Conservation (phyloP, 176 grass and related monocot species). For the Eleusine coracana region DNA sequence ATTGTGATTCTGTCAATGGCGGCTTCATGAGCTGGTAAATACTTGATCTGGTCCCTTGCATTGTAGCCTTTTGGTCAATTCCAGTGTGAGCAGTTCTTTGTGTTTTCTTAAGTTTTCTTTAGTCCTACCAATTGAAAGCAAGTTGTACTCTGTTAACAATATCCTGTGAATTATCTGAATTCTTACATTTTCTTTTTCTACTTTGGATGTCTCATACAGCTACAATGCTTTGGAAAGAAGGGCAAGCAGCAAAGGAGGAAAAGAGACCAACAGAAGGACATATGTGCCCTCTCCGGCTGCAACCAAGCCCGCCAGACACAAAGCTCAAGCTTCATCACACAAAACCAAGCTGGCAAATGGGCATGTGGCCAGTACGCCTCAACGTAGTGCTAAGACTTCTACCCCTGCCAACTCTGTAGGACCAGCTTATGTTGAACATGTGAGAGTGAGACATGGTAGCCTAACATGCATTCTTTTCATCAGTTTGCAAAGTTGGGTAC, state of each 20-base stretch:
- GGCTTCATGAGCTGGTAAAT: no score
- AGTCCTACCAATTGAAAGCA: background rate
- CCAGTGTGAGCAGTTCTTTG: background rate
- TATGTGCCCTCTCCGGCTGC: conserved; percentile 52
- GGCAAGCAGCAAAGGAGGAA: conserved; percentile 84
- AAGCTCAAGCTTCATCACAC: conserved; percentile 54
- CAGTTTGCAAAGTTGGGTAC: background rate
- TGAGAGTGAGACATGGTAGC: conserved; percentile 15
- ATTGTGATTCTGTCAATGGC: no score
- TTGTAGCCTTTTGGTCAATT: background rate
- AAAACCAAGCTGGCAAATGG: conserved; percentile 44
- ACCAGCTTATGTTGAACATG: conserved; percentile 73
- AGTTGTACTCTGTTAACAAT: background rate
- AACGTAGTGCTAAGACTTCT: conserved; percentile 48
- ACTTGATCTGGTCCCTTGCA: background rate
- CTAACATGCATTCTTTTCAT: background rate
- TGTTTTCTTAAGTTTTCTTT: background rate
- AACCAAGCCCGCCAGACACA: conserved; percentile 55
- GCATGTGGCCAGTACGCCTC: conserved; percentile 49
- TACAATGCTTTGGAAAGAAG: conserved; percentile 88
- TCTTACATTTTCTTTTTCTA: background rate
- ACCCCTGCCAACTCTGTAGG: conserved; percentile 42
- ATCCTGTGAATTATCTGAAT: background rate
- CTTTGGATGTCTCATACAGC: conserved; percentile 29
- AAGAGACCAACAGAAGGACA: conserved; percentile 85